Evolutionary conservation across 805 yeast species (phyloP).

Genomic region (Monosporozyma unispora): DNA sequence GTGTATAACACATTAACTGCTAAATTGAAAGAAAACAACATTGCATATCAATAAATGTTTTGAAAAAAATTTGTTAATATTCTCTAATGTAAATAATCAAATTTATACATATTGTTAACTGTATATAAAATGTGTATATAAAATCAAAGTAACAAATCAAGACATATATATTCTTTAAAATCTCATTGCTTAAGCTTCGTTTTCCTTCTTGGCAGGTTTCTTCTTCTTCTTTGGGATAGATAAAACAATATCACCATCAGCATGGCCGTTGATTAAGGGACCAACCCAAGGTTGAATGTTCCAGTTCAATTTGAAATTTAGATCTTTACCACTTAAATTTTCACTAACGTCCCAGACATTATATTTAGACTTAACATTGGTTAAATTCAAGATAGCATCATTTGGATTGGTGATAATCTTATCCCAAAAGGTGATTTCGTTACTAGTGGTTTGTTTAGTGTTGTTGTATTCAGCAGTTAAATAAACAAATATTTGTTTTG

Average conservation of each 20-base stretch:
- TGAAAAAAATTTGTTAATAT: slow-evolving; percentile 1
- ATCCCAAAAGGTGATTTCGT: slow-evolving; percentile 87
- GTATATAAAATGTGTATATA: background rate
- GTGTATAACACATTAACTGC: slow-evolving; percentile 32
- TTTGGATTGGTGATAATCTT: slow-evolving; percentile 53
- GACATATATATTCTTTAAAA: background rate
- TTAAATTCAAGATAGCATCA: slow-evolving; percentile 48
- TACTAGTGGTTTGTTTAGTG: slow-evolving; percentile 34
- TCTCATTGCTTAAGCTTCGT: background rate
- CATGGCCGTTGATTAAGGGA: slow-evolving; percentile 59
- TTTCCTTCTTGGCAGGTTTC: background rate
- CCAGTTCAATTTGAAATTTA: slow-evolving; percentile 70
- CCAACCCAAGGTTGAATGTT: slow-evolving; percentile 91
- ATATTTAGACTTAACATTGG: slow-evolving; percentile 58
- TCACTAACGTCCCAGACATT: slow-evolving; percentile 79
- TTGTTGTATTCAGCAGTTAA: slow-evolving; percentile 74
- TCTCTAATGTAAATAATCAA: background rate
- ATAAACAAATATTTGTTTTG: slow-evolving; percentile 90
- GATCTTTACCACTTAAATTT: slow-evolving; percentile 48
- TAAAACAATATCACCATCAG: slow-evolving; percentile 23
- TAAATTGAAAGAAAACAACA: slow-evolving; percentile 25
- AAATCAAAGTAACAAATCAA: background rate
- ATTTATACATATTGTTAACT: background rate
- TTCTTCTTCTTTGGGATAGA: slow-evolving; percentile 2
- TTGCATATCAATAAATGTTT: slow-evolving; percentile 4